phyloP scores from a whole-genome alignment of 2,329 filamentous ascomycete species.

The Cryphonectria parasitica region DNA sequence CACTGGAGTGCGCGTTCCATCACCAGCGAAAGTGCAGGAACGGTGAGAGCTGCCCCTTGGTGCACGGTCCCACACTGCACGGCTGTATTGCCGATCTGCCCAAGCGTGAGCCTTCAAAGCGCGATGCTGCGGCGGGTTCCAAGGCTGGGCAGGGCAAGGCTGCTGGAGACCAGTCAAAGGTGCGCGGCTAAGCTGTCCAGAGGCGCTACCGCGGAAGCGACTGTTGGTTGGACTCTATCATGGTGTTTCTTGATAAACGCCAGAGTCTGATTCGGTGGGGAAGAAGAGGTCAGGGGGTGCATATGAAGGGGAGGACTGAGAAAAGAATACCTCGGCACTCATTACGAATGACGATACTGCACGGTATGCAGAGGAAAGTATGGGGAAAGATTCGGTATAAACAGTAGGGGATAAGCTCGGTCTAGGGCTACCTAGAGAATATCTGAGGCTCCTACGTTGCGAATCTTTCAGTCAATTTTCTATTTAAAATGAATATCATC shows the following conservation, averaged over 20 bases:
- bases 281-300: background rate
- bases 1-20: conserved; percentile 1
- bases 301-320: background rate
- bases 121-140: background rate
- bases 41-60: background rate
- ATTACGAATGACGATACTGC: background rate
- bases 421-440: background rate
- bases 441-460: background rate
- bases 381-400: background rate
- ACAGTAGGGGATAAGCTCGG: background rate
- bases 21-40: conserved; percentile 4
- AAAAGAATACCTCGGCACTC: background rate
- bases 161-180: background rate
- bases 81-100: background rate
- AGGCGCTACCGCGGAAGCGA: background rate
- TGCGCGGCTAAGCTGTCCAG: background rate
- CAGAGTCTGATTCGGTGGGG: background rate
- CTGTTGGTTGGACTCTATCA: background rate
- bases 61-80: background rate
- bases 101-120: background rate
- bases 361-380: background rate
- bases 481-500: background rate
- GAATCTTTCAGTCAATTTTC: background rate
- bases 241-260: background rate
- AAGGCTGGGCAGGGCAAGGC: background rate